Conservation (phyloP, 208 protist genomes). For the Ichthyophonus hoferi region DNA sequence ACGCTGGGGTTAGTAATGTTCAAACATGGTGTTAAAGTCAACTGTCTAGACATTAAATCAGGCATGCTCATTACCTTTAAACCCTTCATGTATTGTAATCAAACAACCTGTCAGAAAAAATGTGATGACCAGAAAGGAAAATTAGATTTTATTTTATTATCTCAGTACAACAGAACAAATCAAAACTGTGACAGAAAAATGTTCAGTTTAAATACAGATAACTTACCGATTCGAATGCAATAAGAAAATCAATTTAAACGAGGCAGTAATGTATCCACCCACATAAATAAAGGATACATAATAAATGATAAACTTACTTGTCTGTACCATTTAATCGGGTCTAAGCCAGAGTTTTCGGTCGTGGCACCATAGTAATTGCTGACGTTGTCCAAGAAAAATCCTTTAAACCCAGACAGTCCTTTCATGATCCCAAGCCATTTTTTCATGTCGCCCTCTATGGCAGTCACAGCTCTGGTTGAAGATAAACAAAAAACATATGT, state of each 20-base stretch:
- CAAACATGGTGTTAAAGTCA: background rate
- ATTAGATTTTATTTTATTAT: background rate
- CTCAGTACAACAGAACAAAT: background rate
- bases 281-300: no score
- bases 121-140: background rate
- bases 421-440: background rate
- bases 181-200: background rate
- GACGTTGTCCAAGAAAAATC: background rate
- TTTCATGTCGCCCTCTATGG: no score
- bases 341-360: background rate
- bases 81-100: no score
- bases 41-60: no score
- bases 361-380: background rate
- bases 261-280: no score
- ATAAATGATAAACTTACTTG: no score
- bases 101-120: no score
- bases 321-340: background rate
- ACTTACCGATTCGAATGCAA: background rate
- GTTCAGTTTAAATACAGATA: background rate
- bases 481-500: no score
- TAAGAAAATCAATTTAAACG: background rate
- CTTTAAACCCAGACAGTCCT: background rate
- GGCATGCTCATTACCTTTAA: no score
- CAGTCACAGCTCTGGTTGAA: no score
- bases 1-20: no score